These are phyloP conservation scores for Flaveria ramosissima DNA, from an alignment of 129 eudicot species.

Conservation along the genomic window DNA sequence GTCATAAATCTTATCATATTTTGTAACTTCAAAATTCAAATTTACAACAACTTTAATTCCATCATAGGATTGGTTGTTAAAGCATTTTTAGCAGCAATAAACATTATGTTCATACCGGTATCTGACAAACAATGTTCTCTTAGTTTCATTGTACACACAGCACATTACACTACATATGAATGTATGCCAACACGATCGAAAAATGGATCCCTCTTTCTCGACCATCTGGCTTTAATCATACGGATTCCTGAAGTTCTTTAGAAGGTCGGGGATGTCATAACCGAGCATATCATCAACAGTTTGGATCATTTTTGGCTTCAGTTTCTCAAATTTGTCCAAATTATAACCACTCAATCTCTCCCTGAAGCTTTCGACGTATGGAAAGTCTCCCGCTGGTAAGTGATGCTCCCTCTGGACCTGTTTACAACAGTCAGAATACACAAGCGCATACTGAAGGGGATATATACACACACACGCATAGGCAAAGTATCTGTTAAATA, in stretches of 20 bases:
- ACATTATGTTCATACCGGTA: conserved; percentile 11
- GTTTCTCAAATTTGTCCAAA: conserved; percentile 77
- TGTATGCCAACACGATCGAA: conserved; percentile 1
- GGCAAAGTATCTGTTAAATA: too few relatives aligned
- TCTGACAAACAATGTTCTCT: neutral
- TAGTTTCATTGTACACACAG: conserved; percentile 21
- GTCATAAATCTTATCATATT: neutral
- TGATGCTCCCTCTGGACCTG: conserved; percentile 94
- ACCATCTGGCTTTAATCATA: conserved; percentile 47
- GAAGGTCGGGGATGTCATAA: conserved; percentile 82
- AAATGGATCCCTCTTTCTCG: neutral
- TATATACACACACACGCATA: too few relatives aligned
- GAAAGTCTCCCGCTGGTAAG: conserved; percentile 90
- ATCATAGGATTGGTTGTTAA: neutral
- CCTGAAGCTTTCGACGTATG: conserved; percentile 74
- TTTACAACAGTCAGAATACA: neutral
- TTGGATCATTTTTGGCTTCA: conserved; percentile 83
- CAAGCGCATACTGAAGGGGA: neutral
- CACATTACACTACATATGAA: conserved; percentile 14
- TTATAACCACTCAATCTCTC: conserved; percentile 72
- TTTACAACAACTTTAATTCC: neutral
- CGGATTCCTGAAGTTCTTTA: conserved; percentile 84
- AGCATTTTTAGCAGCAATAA: neutral
- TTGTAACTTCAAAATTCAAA: neutral
- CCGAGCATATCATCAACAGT: conserved; percentile 90